A percentile compares a stretch with the other conserved stretches of the same genome.
Conservation (phyloP, 1,284 basidiomycete genomes). For the Fomes fomentarius region DNA sequence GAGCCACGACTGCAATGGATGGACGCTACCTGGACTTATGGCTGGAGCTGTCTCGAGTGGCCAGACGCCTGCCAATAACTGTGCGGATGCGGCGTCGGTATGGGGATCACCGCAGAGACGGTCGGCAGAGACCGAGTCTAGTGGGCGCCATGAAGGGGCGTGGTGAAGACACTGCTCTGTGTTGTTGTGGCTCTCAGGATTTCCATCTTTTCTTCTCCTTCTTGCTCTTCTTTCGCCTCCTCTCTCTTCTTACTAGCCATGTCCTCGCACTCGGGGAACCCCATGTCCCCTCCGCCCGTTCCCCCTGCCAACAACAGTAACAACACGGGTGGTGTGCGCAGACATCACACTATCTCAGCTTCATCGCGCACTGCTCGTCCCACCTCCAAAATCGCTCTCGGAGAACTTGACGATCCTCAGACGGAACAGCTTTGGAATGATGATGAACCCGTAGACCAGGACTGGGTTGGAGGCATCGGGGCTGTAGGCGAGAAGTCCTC, state of each 20-base stretch:
- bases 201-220: slow-evolving; percentile 24
- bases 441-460: slow-evolving; percentile 75
- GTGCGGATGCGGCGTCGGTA: slow-evolving; percentile 1
- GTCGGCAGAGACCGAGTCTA: background rate
- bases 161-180: background rate
- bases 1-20: too few species aligned
- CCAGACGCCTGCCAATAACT: too few species aligned
- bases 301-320: slow-evolving; percentile 28
- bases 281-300: slow-evolving; percentile 39
- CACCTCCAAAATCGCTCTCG: slow-evolving; percentile 62
- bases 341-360: slow-evolving; percentile 82
- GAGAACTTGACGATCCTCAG: slow-evolving; percentile 60
- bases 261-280: slow-evolving; percentile 37
- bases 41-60: slow-evolving; percentile 3
- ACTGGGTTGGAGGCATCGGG: slow-evolving; percentile 79
- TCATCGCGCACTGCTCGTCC: slow-evolving; percentile 67
- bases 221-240: slow-evolving; percentile 18
- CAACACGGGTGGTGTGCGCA: slow-evolving; percentile 53
- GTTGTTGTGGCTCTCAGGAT: background rate
- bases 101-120: background rate
- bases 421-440: slow-evolving; percentile 68
- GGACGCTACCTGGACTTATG: too few species aligned
- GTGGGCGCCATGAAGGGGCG: slow-evolving; percentile 1
- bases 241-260: slow-evolving; percentile 26
- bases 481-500: slow-evolving; percentile 78